Evolutionary conservation across 495 filamentous ascomycete species (phyloP), one percentile per base, ranked within the genome.

Genomic region (Friedmanniomyces simplex): DNA sequence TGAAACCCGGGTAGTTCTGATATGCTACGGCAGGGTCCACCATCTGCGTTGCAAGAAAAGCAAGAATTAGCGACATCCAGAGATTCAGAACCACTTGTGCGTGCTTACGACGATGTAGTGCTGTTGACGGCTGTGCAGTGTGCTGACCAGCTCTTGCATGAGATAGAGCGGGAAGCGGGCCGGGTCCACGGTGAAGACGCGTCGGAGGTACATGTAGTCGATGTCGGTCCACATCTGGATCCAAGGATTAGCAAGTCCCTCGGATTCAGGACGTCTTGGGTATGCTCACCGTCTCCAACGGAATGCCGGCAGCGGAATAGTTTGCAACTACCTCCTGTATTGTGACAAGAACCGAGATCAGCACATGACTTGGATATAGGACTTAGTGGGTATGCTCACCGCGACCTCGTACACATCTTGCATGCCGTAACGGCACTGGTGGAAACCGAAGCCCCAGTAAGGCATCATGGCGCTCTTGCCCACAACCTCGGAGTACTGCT

Each of bases 321-420:
- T 93, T 94, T 47, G 82, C 78, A 24, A 93, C 81, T 1, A 84
- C 86, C 63, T 88, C 88, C n/a, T n/a, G n/a, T n/a, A n/a, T n/a
- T n/a, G n/a, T n/a, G n/a, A n/a, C n/a, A n/a, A n/a, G n/a, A n/a
- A n/a, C n/a, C n/a, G n/a, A n/a, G n/a, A n/a, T n/a, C n/a, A n/a
- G n/a, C n/a, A n/a, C n/a, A n/a, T n/a, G n/a, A n/a, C n/a, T n/a
- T n/a, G n/a, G n/a, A n/a, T n/a, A n/a, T n/a, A n/a, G n/a, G n/a
- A n/a, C n/a, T n/a, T n/a, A n/a, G n/a, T n/a, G n/a, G n/a, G n/a
- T n/a, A n/a, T n/a, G n/a, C n/a, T n/a, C n/a, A n/a, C n/a, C 24
- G 87, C 87, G 26, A 93, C 80, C 36, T 87, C 82, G 58, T 79
- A 91, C 50, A 82, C 79, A 72, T 91, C 87, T 28, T 72, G 77